Percentiles rank a stretch among this genome's conserved stretches.
Conservation (phyloP, 2,329 filamentous ascomycete genomes). For the Chalaropsis ovoidea region DNA sequence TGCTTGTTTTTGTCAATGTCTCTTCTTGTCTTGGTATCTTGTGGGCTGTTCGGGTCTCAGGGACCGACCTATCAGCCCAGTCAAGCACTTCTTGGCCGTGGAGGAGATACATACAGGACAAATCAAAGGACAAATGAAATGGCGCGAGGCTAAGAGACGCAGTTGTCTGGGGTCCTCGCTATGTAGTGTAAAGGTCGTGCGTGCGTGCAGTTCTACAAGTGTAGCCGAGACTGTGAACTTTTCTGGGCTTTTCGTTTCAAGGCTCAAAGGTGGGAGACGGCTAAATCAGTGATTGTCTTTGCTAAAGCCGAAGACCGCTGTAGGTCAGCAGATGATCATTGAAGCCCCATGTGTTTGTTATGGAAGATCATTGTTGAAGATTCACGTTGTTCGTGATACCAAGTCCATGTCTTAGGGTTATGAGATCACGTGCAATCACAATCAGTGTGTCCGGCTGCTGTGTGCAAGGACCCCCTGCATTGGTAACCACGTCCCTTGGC, state of each 20-base stretch:
- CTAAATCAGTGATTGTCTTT: no score
- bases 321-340: no score
- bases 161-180: not conserved
- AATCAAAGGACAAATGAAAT: not conserved
- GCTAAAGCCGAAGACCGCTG: no score
- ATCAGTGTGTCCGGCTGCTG: not conserved
- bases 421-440: not conserved
- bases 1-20: not conserved
- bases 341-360: no score
- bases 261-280: not conserved
- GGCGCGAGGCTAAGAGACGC: not conserved
- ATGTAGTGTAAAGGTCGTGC: not conserved
- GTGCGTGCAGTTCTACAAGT: not conserved
- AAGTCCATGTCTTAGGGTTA: no score
- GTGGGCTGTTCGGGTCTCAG: not conserved
- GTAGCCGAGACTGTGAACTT: not conserved
- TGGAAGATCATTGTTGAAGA: no score
- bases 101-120: not conserved
- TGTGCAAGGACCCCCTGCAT: not conserved
- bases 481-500: not conserved
- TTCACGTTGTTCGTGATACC: no score
- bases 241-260: not conserved
- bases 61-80: not conserved
- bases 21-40: not conserved
- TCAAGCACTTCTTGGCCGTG: not conserved